Conservation (phyloP, 2,329 filamentous ascomycete genomes). For the Sphaerulina vaccinii region DNA sequence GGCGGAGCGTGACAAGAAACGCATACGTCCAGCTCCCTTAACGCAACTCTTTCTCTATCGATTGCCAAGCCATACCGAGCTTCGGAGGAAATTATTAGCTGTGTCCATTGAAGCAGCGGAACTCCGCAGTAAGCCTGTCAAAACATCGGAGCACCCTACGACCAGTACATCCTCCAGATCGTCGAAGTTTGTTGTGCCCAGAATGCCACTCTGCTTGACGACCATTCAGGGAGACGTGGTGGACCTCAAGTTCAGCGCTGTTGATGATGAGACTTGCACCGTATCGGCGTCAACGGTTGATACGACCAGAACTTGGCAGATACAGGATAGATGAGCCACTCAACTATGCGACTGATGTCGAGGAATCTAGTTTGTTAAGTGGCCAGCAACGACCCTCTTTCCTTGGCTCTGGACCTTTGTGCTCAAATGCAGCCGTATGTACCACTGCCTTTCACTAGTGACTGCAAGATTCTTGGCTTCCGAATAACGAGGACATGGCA, state of each 20-base stretch:
- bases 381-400: too few species aligned
- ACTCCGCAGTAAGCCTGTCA: too few species aligned
- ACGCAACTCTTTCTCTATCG: slow-evolving; percentile 35
- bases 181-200: slow-evolving; percentile 17
- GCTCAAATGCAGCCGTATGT: too few species aligned
- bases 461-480: too few species aligned
- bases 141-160: too few species aligned
- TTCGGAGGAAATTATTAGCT: slow-evolving; percentile 18
- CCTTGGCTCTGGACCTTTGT: too few species aligned
- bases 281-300: slow-evolving; percentile 29
- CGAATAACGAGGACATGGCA: too few species aligned
- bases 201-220: slow-evolving; percentile 33
- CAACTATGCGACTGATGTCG: too few species aligned
- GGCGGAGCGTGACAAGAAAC: slow-evolving; percentile 36
- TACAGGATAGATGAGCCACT: slow-evolving; percentile 28
- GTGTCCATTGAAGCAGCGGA: too few species aligned
- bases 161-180: too few species aligned
- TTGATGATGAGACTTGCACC: slow-evolving; percentile 18
- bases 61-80: slow-evolving; percentile 25
- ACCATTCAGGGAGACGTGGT: slow-evolving; percentile 31
- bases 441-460: too few species aligned
- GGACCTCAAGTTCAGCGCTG: slow-evolving; percentile 25
- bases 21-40: slow-evolving; percentile 27
- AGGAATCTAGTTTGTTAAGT: not conserved
- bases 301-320: slow-evolving; percentile 27